Conservation (phyloP, 2,329 filamentous ascomycete species). For the Sarocladium oryzae region DNA sequence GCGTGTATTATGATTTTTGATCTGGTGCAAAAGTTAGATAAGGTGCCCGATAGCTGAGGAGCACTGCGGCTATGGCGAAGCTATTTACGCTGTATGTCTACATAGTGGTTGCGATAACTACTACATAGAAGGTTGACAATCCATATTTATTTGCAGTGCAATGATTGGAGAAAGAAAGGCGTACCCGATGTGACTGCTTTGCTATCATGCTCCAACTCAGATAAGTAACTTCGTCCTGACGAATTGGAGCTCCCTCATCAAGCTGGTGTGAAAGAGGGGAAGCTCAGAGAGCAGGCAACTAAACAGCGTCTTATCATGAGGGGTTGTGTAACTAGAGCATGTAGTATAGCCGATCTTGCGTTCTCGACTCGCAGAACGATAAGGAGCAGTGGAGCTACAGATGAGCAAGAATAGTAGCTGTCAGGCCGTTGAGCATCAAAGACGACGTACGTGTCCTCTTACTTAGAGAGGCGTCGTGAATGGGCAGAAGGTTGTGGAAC, state of each 20-base stretch:
- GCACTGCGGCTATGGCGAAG: neutral
- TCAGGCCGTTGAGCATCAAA: too few relatives aligned
- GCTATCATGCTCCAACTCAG: neutral
- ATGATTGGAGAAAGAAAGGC: neutral
- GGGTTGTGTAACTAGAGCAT: neutral
- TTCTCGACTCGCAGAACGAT: neutral
- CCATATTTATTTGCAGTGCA: neutral
- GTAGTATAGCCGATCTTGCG: neutral
- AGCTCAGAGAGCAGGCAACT: neutral
- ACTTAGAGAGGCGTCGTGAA: neutral
- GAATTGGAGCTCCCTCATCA: neutral
- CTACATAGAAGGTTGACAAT: slow-evolving; percentile 1
- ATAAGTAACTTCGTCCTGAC: neutral
- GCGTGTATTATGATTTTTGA: slow-evolving; percentile 4
- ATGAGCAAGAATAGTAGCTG: neutral
- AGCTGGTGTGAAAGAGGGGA: neutral
- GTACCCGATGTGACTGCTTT: neutral
- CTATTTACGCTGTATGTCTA: neutral
- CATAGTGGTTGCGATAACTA: neutral
- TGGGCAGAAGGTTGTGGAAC: neutral
- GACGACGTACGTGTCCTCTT: slow-evolving; percentile 4
- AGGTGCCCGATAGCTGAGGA: too few relatives aligned
- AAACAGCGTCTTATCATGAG: neutral
- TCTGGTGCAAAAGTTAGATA: neutral
- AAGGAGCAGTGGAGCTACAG: neutral